These are phyloP conservation scores for Rubia peregrina DNA, from an alignment of 305 asterid species.

Conservation along the genomic window DNA sequence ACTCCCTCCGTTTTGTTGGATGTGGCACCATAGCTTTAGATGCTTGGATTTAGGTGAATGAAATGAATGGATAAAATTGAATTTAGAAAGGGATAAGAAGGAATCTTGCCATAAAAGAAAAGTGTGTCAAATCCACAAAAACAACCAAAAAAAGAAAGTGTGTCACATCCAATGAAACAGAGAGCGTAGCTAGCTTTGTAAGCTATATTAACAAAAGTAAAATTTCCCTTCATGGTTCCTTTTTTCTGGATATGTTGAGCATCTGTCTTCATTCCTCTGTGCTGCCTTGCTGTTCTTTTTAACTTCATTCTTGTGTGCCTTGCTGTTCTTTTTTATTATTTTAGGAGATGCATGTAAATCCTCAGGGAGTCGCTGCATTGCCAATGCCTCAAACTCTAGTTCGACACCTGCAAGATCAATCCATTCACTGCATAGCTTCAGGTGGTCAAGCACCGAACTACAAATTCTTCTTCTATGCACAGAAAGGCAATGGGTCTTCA, in stretches of 20 bases:
- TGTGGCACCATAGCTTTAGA: too few relatives aligned
- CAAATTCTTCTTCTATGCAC: conserved; percentile 93
- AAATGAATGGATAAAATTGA: too few relatives aligned
- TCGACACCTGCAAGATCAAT: conserved; percentile 76
- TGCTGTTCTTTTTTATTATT: conserved; percentile 1
- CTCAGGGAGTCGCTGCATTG: conserved; percentile 72
- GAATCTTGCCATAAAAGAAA: too few relatives aligned
- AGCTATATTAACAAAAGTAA: not conserved
- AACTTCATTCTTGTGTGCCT: not conserved
- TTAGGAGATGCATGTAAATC: conserved; percentile 71
- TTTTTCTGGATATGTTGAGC: not conserved
- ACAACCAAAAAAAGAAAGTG: too few relatives aligned
- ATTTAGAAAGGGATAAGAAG: too few relatives aligned
- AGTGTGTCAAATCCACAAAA: too few relatives aligned
- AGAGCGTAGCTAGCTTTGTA: not conserved
- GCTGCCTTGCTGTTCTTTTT: not conserved
- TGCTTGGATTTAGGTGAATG: too few relatives aligned
- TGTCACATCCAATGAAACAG: too few relatives aligned
- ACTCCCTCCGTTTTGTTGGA: too few relatives aligned
- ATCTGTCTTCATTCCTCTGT: not conserved
- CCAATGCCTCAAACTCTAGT: conserved; percentile 64
- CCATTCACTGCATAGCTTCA: conserved; percentile 87
- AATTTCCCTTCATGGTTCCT: not conserved
- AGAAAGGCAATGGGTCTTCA: conserved; percentile 54
- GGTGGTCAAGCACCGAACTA: conserved; percentile 96